phyloP scores from a whole-genome alignment of 306 rosid species.

The Cajanus cajan region DNA sequence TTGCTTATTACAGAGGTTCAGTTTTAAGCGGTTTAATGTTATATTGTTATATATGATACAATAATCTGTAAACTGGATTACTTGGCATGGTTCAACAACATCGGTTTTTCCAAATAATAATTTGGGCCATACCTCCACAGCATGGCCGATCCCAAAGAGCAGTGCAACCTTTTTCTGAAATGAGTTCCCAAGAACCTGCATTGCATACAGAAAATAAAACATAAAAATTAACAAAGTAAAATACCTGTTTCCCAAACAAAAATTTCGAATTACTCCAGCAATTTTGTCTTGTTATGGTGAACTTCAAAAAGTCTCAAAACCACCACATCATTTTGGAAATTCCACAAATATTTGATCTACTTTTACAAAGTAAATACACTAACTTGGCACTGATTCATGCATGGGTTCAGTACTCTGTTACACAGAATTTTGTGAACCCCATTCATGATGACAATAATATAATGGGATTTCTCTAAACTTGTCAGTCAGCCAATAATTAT shows the following conservation, averaged over 20 bases:
- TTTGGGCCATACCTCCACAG: constrained; percentile 58
- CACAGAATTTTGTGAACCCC: constrained; percentile 14
- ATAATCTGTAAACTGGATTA: constrained; percentile 23
- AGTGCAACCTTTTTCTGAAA: constrained; percentile 77
- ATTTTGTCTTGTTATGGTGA: neutral
- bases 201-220: constrained; percentile 25
- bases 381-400: neutral
- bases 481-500: neutral
- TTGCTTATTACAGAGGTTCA: neutral
- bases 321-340: constrained; percentile 19
- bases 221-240: constrained; percentile 1
- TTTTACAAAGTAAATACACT: constrained; percentile 6
- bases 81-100: neutral
- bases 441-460: neutral
- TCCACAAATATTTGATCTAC: neutral
- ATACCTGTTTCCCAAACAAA: neutral
- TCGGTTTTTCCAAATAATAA: neutral
- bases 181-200: constrained; percentile 92
- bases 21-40: constrained; percentile 13
- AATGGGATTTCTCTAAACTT: neutral
- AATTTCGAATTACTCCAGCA: neutral
- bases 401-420: neutral
- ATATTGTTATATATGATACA: neutral
- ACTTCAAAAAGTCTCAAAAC: neutral
- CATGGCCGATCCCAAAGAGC: constrained; percentile 73